phyloP scores from a whole-genome alignment of 345 rosid species.

The Salix exigua region DNA sequence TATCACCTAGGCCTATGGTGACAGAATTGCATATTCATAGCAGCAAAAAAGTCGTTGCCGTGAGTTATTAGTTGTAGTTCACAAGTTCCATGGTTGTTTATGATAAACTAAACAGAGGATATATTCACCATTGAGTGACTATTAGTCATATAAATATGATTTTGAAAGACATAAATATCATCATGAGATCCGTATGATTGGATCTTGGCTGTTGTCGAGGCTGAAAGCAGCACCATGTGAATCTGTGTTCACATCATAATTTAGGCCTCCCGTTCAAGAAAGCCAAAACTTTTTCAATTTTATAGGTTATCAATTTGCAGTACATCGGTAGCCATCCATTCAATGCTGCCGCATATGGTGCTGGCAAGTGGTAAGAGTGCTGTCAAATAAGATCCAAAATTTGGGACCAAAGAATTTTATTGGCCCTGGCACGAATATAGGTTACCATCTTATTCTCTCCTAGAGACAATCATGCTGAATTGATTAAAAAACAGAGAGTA shows the following conservation, averaged over 20 bases:
- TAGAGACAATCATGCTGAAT: neutral
- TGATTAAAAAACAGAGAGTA: conserved; percentile 2
- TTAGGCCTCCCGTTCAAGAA: neutral
- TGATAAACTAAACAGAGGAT: neutral
- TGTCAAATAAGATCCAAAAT: neutral
- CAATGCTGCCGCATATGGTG: neutral
- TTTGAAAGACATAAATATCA: neutral
- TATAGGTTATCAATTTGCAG: neutral
- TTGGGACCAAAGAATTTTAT: neutral
- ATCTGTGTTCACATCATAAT: neutral
- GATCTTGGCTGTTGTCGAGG: neutral
- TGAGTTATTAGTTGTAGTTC: neutral
- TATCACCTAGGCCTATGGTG: neutral
- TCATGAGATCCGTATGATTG: neutral
- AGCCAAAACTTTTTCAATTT: neutral
- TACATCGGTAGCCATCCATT: neutral
- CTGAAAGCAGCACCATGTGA: neutral
- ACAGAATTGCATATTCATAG: neutral
- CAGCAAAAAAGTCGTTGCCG: neutral
- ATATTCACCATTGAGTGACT: neutral
- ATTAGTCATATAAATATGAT: neutral
- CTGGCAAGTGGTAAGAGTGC: neutral
- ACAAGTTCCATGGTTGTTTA: neutral
- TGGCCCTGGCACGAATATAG: neutral
- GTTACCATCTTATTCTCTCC: neutral